Evolutionary conservation across 1,284 basidiomycete species (phyloP), one percentile per base, ranked within the genome.

Genomic region (Moniliella sp.): DNA sequence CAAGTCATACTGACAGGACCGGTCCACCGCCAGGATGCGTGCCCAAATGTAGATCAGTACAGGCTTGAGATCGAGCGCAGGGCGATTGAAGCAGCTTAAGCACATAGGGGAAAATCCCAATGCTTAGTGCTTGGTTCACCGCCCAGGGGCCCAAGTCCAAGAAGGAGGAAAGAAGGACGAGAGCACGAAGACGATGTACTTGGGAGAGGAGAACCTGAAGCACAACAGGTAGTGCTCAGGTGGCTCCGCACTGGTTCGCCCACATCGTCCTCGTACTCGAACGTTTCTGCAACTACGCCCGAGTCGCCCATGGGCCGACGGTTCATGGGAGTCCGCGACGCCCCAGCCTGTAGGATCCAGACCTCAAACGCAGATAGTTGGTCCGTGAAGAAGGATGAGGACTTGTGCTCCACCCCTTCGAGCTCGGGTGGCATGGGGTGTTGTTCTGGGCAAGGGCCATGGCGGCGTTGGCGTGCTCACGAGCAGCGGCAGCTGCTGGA

Each of bases 41-140:
- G 88, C 81, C 91, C 91, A 97, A 41, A 97, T 94, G 65, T 94
- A 97, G 46, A 97, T 93, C 18, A 97, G 69, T n/a, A 97, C 86
- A 0, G 91, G 88, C 31, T 84, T 78, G 17, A 97, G 71, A 54
- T 97, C 88, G 42, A 78, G 76, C 0, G 83, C 82, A 0, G n/a
- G 86, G 84, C n/a, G n/a, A 84, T 62, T 91, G 86, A 2, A 97
- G 69, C 4, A 97, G 71, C 54, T 91, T 88, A 41, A 84, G 82
- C 28, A 94, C 93, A 57, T 97, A 97, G 2, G 91, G 91, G 65
- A 94, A 97, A 53, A 97, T 94, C 13, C 88, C 88, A 50, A 97
- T 93, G n/a, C 81, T 81, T 21, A 97, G 69, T 4, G 91, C 84
- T 23, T 93, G 73, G 46, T 93, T 80, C 35, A 97, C 91, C 0